Conservation (phyloP, 2,329 filamentous ascomycete genomes). For the Fusarium scirpi region DNA sequence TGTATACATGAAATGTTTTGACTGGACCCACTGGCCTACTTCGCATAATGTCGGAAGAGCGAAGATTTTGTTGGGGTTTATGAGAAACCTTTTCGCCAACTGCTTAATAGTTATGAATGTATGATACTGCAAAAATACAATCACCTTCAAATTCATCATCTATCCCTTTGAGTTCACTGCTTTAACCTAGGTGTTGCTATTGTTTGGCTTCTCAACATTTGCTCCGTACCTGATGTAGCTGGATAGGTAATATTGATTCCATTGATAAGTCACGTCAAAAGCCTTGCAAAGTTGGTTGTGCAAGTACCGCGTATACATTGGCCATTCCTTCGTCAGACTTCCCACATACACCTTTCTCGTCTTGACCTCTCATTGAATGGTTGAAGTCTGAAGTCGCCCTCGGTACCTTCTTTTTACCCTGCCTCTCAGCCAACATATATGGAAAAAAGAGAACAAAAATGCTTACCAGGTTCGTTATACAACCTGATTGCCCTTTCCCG, state of each 20-base stretch:
- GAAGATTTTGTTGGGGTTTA: not conserved
- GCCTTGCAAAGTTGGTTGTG: not conserved
- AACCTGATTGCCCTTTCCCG: conserved; percentile 6
- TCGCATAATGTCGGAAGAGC: conserved; percentile 9
- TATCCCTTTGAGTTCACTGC: not conserved
- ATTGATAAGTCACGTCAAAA: not conserved
- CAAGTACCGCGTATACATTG: conserved; percentile 7
- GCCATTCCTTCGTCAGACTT: not conserved
- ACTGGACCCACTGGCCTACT: not conserved
- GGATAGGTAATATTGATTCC: not conserved
- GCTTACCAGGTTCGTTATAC: conserved; percentile 2
- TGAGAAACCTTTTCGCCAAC: conserved; percentile 4
- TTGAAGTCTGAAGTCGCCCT: conserved; percentile 34
- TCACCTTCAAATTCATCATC: not conserved
- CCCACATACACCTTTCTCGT: not conserved
- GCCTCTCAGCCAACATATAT: conserved; percentile 26
- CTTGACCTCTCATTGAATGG: conserved; percentile 1
- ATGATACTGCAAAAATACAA: conserved; percentile 24
- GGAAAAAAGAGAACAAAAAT: conserved; percentile 12
- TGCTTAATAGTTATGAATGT: conserved; percentile 36
- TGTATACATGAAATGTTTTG: conserved; percentile 22
- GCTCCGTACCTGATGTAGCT: not conserved
- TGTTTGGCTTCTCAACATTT: not conserved
- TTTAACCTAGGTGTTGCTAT: not conserved
- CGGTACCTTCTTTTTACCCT: conserved; percentile 27